These are phyloP conservation scores for Dactylella cylindrospora DNA, from an alignment of 2,329 filamentous ascomycete genomes.

Conservation along the genomic window DNA sequence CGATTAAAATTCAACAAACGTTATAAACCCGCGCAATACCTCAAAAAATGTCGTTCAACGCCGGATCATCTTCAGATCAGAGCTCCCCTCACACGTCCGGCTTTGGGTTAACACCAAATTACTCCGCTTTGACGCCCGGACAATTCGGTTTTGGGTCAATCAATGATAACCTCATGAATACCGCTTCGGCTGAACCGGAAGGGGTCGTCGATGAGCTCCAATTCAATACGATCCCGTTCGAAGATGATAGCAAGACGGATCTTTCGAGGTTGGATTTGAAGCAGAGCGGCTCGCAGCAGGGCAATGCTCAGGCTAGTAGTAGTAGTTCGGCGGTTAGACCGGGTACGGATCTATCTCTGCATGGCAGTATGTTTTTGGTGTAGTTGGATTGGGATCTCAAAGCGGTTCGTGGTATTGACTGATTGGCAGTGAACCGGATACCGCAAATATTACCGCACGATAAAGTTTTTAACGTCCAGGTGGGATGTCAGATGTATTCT, in stretches of 20 bases:
- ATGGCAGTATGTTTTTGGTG: slow-evolving; percentile 37
- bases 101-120: slow-evolving; percentile 37
- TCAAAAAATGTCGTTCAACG: slow-evolving; percentile 30
- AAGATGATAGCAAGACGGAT: slow-evolving; percentile 29
- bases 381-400: not conserved
- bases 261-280: slow-evolving; percentile 31
- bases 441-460: slow-evolving; percentile 35
- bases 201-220: slow-evolving; percentile 36
- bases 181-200: slow-evolving; percentile 25
- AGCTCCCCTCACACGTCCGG: slow-evolving; percentile 37
- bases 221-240: slow-evolving; percentile 42
- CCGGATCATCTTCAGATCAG: slow-evolving; percentile 35
- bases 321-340: slow-evolving; percentile 8
- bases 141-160: slow-evolving; percentile 40
- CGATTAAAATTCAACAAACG: not conserved
- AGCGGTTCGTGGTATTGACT: not conserved
- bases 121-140: slow-evolving; percentile 34
- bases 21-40: not conserved
- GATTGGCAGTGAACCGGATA: slow-evolving; percentile 34
- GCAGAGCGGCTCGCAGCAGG: slow-evolving; percentile 18
- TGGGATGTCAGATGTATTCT: slow-evolving; percentile 40
- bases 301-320: slow-evolving; percentile 2
- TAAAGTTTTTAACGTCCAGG: slow-evolving; percentile 40
- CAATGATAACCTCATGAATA: slow-evolving; percentile 38
- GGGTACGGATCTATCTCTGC: slow-evolving; percentile 24